Evolutionary conservation across 176 grass and related monocot species (phyloP).

Genomic region (Themeda triandra): DNA sequence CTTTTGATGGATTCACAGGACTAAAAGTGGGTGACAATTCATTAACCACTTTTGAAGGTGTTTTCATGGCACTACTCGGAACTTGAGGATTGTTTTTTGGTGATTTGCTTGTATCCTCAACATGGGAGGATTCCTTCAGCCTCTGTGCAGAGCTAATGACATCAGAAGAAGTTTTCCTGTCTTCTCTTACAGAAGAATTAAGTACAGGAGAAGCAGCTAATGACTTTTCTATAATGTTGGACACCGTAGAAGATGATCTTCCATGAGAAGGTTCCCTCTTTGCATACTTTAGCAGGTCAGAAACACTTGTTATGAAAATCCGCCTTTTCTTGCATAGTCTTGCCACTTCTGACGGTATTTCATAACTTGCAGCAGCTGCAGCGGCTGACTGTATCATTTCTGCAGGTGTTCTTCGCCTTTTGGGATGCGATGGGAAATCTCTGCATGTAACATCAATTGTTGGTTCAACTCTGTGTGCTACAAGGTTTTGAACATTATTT

Average conservation of each 20-base stretch:
- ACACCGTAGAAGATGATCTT: slow-evolving; percentile 36
- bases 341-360: slow-evolving; percentile 33
- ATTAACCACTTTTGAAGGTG: slow-evolving; percentile 42
- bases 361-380: slow-evolving; percentile 17
- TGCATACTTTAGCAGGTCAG: slow-evolving; percentile 50
- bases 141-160: slow-evolving; percentile 9
- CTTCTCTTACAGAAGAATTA: slow-evolving; percentile 34
- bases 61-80: slow-evolving; percentile 22
- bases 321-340: slow-evolving; percentile 46
- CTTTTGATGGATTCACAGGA: slow-evolving; percentile 55
- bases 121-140: slow-evolving; percentile 7
- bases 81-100: slow-evolving; percentile 19
- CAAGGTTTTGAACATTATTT: slow-evolving; percentile 22
- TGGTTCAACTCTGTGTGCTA: slow-evolving; percentile 23
- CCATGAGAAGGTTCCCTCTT: slow-evolving; percentile 40
- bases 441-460: slow-evolving; percentile 14
- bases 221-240: slow-evolving; percentile 40
- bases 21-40: slow-evolving; percentile 67
- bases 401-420: slow-evolving; percentile 48
- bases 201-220: slow-evolving; percentile 31
- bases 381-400: slow-evolving; percentile 26
- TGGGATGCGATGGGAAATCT: slow-evolving; percentile 14
- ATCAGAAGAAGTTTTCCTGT: slow-evolving; percentile 41
- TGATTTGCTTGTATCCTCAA: slow-evolving; percentile 33
- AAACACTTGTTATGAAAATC: slow-evolving; percentile 56